A percentile compares a stretch with the other conserved stretches of the same genome.
phyloP scores from a whole-genome alignment of 2,329 filamentous ascomycete species.

The Calcarisporium arbuscula region DNA sequence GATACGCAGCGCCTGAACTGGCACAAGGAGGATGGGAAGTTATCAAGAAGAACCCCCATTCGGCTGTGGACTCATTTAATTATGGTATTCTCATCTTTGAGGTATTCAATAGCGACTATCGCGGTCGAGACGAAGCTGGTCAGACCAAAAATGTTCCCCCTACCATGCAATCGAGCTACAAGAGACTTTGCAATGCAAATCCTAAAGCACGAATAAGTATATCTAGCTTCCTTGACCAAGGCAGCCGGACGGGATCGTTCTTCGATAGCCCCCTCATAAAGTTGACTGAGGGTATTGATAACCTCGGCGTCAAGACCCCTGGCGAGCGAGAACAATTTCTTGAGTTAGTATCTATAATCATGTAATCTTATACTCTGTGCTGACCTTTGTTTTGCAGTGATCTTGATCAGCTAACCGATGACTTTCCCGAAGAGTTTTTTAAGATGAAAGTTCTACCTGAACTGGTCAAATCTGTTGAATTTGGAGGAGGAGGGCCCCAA shows the following conservation, averaged over 20 bases:
- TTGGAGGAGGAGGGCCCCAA: constrained; percentile 92
- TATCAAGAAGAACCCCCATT: constrained; percentile 74
- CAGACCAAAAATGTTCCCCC: constrained; percentile 83
- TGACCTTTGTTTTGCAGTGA: constrained; percentile 46
- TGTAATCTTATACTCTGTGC: constrained; percentile 19
- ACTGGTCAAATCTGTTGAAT: constrained; percentile 96
- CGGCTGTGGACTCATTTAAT: constrained; percentile 81
- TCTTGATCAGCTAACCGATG: constrained; percentile 78
- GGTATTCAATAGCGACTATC: constrained; percentile 82
- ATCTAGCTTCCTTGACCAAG: constrained; percentile 83
- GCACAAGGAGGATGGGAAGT: constrained; percentile 83
- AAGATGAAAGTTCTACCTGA: constrained; percentile 95
- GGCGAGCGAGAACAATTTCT: constrained; percentile 80
- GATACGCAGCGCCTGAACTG: constrained; percentile 84
- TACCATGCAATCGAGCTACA: constrained; percentile 86
- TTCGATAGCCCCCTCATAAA: constrained; percentile 92
- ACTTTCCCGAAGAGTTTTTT: constrained; percentile 97
- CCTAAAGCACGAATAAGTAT: constrained; percentile 84
- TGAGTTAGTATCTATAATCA: constrained; percentile 36
- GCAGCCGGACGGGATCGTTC: constrained; percentile 73
- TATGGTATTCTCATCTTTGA: constrained; percentile 82
- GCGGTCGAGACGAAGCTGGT: constrained; percentile 69
- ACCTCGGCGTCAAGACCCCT: constrained; percentile 79
- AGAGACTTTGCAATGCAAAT: constrained; percentile 78
- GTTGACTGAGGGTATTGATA: constrained; percentile 87